Conservation (phyloP, 2,329 filamentous ascomycete species). For the Fusarium foetens region DNA sequence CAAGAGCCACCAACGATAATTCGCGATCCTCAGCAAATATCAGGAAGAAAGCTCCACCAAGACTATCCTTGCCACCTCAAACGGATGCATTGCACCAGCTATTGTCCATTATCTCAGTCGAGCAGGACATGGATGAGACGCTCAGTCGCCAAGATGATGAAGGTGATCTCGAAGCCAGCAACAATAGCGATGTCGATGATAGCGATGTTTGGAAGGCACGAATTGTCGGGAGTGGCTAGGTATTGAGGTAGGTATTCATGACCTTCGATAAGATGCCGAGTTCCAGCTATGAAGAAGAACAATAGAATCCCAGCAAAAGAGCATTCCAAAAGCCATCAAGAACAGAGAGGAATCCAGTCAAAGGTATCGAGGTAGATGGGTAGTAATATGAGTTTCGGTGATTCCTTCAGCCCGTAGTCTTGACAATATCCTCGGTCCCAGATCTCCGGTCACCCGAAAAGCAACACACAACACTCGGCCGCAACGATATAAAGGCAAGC, state of each 20-base stretch:
- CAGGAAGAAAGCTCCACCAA: background rate
- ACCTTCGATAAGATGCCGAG: background rate
- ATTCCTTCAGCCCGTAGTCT: background rate
- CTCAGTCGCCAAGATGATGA: too few relatives aligned
- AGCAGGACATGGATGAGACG: background rate
- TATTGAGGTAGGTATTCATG: background rate
- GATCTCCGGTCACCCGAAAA: slow-evolving; percentile 2
- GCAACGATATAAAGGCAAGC: background rate
- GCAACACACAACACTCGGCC: background rate
- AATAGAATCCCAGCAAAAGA: background rate
- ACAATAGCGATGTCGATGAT: background rate
- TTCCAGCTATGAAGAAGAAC: background rate
- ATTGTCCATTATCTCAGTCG: background rate
- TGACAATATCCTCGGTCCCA: slow-evolving; percentile 10
- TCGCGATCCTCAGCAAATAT: background rate
- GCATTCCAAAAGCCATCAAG: background rate
- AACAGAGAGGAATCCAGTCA: background rate
- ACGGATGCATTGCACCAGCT: background rate
- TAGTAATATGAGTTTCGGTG: background rate
- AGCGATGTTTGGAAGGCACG: background rate
- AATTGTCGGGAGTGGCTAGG: background rate
- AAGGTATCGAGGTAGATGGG: background rate
- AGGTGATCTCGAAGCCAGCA: background rate
- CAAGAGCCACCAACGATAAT: background rate
- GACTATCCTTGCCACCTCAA: background rate